Base-by-base conservation (phyloP, 352 stramenopile species). In the Phytophthora fragariaefolia region DNA sequence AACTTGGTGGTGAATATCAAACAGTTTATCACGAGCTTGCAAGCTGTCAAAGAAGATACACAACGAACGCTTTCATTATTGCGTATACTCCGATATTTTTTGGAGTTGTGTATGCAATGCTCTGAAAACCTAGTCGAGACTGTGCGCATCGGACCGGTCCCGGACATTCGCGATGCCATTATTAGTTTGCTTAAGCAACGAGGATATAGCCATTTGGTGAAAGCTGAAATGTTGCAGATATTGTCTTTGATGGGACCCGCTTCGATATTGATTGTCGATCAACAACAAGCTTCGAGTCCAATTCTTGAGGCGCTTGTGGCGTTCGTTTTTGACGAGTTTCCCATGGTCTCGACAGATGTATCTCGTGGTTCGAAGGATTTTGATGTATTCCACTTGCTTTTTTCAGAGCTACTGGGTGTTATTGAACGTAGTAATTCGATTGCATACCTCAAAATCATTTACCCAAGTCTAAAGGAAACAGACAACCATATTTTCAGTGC, bases 311-410 rank as follows among this genome's bases (percentile, higher is more conserved):
- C 72, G 20, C 45, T 93, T 1, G 46, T 77, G 17, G 42, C 26
- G 13, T 90, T 95, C 53, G 69, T 91, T 42, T 76, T 90, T 9
- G 77, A 90, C 23, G 83, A 93, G 32, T 93, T 95, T 56, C 87
- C 85, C 4, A 89, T 94, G 34, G 60, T 76, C 24, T 95, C 87
- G n/a, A 74, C 66, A 22, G 87, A 95, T 68, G 84, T 94, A 4
- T 71, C 73, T 5, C 57, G 54, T 32, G 81, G 78, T 1, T 85
- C 85, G 5, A 85, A 87, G 18, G 85, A 92, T 24, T 91, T 81
- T 63, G 84, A 90, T 56, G 62, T 87, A 0, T 94, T 87, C 42
- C 58, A 57, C 2, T 63, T 85, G 40, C 62, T 95, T 2, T 85
- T 93, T 38, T 47, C 43, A 2, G 76, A 83, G 23, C 45, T 93